Evolutionary conservation across 306 rosid genomes (phyloP).

Genomic region (Boehmeria nivea): DNA sequence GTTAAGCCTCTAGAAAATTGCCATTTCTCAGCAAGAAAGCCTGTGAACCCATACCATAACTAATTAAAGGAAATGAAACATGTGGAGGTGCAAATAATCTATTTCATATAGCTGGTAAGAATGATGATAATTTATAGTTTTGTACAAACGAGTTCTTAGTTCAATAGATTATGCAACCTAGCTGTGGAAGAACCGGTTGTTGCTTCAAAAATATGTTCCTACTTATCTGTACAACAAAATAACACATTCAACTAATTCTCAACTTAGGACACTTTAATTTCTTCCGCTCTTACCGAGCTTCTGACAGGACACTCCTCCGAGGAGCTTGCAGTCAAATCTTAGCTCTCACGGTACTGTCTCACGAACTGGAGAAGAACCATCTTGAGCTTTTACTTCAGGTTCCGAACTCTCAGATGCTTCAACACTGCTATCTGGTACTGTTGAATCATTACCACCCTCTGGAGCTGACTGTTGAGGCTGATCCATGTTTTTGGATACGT

Average conservation of each 20-base stretch:
- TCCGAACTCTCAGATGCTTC: conserved; percentile 1
- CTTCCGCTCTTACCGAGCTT: conserved; percentile 3
- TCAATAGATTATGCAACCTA: no score
- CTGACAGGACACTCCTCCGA: no score
- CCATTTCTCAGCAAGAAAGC: no score
- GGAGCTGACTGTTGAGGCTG: conserved; percentile 14
- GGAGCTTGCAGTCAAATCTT: conserved; percentile 10
- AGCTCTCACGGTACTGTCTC: neutral
- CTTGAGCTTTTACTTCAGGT: conserved; percentile 8
- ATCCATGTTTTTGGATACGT: neutral
- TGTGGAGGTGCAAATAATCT: no score
- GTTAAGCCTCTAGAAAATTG: no score
- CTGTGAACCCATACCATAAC: no score
- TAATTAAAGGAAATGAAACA: no score
- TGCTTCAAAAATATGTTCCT: conserved; percentile 3
- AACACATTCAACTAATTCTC: neutral
- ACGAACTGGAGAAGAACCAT: neutral
- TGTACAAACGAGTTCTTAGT: neutral
- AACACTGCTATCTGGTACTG: neutral
- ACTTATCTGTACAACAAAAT: conserved; percentile 19
- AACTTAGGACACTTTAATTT: conserved; percentile 1
- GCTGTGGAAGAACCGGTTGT: no score
- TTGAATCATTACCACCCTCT: neutral
- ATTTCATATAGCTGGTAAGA: no score
- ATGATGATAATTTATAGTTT: neutral